Percentiles rank a stretch among this genome's conserved stretches.
phyloP scores from a whole-genome alignment of 2,329 filamentous ascomycete genomes.

The Neocucurbitaria cava region DNA sequence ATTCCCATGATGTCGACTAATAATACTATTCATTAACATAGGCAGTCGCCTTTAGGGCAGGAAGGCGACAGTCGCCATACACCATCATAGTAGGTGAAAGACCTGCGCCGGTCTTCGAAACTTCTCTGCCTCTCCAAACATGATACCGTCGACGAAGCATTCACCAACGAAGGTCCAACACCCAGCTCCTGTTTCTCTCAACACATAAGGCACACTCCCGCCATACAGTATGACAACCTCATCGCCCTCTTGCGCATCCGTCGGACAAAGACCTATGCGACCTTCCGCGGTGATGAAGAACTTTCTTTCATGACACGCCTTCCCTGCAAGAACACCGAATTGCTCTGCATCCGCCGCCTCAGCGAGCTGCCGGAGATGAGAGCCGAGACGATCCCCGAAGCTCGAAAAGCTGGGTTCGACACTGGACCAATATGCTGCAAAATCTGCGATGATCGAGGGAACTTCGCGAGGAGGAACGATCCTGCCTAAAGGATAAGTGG shows the following conservation, averaged over 20 bases:
- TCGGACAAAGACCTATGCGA: constrained; percentile 12
- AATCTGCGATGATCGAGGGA: constrained; percentile 7
- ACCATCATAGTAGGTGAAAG: constrained; percentile 4
- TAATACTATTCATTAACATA: too few relatives aligned
- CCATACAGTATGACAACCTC: constrained; percentile 10
- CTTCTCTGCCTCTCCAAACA: constrained; percentile 16
- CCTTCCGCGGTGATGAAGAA: constrained; percentile 8
- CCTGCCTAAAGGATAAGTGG: constrained; percentile 12
- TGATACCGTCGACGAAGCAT: constrained; percentile 14
- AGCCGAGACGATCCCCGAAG: not conserved
- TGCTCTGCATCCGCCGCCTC: constrained; percentile 12
- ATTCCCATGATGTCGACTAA: too few relatives aligned
- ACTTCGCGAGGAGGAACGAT: constrained; percentile 11
- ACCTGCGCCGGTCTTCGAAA: constrained; percentile 3
- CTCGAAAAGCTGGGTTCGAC: not conserved
- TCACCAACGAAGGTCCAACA: constrained; percentile 14
- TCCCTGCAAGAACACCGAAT: constrained; percentile 14
- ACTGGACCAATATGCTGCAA: constrained; percentile 10
- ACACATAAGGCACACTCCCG: constrained; percentile 16
- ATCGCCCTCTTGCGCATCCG: constrained; percentile 3
- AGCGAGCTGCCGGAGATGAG: not conserved
- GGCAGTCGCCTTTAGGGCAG: too few relatives aligned
- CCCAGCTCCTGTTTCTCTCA: not conserved
- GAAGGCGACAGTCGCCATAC: too few relatives aligned
- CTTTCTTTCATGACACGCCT: constrained; percentile 17